These are phyloP conservation scores for Penicillium egyptiacum DNA, from an alignment of 495 filamentous ascomycete genomes.

Conservation along the genomic window DNA sequence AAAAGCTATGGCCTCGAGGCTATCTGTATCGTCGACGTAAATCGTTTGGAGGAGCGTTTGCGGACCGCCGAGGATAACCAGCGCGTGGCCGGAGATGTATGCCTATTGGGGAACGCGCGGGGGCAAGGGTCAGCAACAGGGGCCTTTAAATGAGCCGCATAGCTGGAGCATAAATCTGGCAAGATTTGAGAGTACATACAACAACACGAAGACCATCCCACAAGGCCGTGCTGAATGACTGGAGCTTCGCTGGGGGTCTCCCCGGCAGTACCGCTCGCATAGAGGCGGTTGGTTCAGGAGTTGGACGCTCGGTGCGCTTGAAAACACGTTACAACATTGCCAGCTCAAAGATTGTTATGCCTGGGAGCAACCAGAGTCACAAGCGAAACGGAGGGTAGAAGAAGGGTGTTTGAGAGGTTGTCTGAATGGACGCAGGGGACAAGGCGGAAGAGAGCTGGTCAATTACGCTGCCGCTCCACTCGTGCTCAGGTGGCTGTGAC, in stretches of 20 bases:
- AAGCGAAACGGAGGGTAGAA: constrained; percentile 3
- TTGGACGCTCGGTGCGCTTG: constrained; percentile 32
- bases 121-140: constrained; percentile 19
- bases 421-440: constrained; percentile 18
- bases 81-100: constrained; percentile 85
- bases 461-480: constrained; percentile 36
- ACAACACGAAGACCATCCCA: constrained; percentile 81
- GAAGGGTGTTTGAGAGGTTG: constrained; percentile 11
- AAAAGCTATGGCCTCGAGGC: constrained; percentile 71
- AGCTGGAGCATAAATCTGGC: constrained; percentile 8
- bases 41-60: constrained; percentile 83
- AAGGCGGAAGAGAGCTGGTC: constrained; percentile 19
- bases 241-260: constrained; percentile 82
- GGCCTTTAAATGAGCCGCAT: neutral
- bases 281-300: constrained; percentile 38
- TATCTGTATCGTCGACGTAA: constrained; percentile 74
- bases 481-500: constrained; percentile 28
- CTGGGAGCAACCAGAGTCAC: neutral
- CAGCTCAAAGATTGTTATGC: constrained; percentile 10
- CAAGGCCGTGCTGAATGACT: constrained; percentile 81
- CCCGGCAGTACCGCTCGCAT: constrained; percentile 87
- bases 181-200: constrained; percentile 47
- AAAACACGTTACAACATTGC: constrained; percentile 43
- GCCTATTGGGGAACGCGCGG: constrained; percentile 50
- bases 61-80: constrained; percentile 76